Evolutionary conservation across 2,329 filamentous ascomycete species (phyloP).

Genomic region (Calonectria pteridis): DNA sequence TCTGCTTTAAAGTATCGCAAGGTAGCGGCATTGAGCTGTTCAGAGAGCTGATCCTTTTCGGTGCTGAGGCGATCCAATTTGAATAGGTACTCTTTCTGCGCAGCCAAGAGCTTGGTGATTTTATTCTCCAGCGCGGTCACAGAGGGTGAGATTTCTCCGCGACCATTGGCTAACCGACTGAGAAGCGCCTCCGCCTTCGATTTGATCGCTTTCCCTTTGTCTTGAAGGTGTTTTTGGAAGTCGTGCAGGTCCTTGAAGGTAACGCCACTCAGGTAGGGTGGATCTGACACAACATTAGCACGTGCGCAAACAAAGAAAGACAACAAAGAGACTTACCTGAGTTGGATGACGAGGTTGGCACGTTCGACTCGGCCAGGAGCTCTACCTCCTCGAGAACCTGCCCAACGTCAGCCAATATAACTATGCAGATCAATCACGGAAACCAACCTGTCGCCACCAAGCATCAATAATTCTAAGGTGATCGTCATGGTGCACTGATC

Average conservation of each 20-base stretch:
- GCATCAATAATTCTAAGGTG: constrained; percentile 90
- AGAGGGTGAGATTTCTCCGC: constrained; percentile 73
- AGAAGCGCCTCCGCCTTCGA: constrained; percentile 80
- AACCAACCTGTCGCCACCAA: constrained; percentile 91
- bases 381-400: constrained; percentile 75
- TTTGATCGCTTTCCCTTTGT: constrained; percentile 82
- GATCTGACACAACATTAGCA: constrained; percentile 57
- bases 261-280: constrained; percentile 69
- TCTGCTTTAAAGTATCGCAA: constrained; percentile 95
- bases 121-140: constrained; percentile 79
- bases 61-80: constrained; percentile 80
- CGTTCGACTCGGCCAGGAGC: constrained; percentile 65
- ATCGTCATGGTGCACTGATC: constrained; percentile 87
- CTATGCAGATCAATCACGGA: neutral
- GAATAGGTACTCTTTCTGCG: constrained; percentile 84
- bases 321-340: constrained; percentile 41
- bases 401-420: constrained; percentile 27
- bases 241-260: constrained; percentile 73
- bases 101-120: constrained; percentile 79
- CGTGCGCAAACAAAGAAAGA: neutral
- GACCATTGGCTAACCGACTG: constrained; percentile 62
- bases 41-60: constrained; percentile 87
- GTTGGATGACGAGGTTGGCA: constrained; percentile 44
- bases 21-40: constrained; percentile 89
- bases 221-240: constrained; percentile 86